phyloP scores from a whole-genome alignment of 768 basidiomycete genomes.

The Collybia sordida region DNA sequence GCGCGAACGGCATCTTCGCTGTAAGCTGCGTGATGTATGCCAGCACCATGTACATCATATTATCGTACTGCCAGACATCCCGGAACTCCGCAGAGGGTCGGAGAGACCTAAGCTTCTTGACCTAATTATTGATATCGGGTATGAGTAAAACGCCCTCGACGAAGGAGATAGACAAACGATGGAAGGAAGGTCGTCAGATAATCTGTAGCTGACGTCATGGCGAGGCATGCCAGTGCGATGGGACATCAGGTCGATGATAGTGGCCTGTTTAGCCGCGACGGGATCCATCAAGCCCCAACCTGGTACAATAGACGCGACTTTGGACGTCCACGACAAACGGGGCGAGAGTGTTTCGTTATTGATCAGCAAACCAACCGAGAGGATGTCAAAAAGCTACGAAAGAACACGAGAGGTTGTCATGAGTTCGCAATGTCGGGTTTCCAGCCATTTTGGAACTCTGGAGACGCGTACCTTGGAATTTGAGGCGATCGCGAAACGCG shows the following conservation, averaged over 20 bases:
- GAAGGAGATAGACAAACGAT: conserved; percentile 7
- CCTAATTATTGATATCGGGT: conserved; percentile 3
- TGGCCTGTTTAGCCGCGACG: conserved; percentile 18
- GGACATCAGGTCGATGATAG: conserved; percentile 21
- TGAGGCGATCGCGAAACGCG: conserved; percentile 25
- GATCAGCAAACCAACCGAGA: conserved; percentile 25
- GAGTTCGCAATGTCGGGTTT: neutral
- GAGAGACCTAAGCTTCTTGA: conserved; percentile 22
- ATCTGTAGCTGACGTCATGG: conserved; percentile 15
- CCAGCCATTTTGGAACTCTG: no score
- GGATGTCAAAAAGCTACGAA: conserved; percentile 19
- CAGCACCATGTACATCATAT: conserved; percentile 26
- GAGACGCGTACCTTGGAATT: conserved; percentile 25
- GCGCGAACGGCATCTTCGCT: conserved; percentile 21
- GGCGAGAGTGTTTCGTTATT: conserved; percentile 23
- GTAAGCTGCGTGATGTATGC: conserved; percentile 25
- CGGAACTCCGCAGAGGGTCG: conserved; percentile 30
- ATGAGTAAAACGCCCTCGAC: neutral
- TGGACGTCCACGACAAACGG: conserved; percentile 24
- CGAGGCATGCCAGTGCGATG: conserved; percentile 18
- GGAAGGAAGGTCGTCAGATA: conserved; percentile 7
- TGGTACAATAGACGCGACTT: conserved; percentile 22
- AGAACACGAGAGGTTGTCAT: neutral
- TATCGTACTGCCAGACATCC: conserved; percentile 25
- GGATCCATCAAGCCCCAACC: conserved; percentile 23